A percentile compares a stretch with the other conserved stretches of the same genome.
phyloP scores from a whole-genome alignment of 441 rosid genomes.

The Arabidopsis hybrid region DNA sequence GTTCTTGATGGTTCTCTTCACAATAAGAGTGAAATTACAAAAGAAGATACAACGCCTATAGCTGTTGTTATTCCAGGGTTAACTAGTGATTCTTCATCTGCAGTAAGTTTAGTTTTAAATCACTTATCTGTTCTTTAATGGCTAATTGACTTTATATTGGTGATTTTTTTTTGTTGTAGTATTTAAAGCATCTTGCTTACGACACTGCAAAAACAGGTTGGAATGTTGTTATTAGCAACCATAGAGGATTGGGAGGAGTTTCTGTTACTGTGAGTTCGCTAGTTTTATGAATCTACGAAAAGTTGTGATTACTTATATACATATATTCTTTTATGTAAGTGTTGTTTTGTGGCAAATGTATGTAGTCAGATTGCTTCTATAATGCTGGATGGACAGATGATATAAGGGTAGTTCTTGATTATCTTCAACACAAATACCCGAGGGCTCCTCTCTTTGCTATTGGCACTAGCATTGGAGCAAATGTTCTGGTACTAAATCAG shows the following conservation, averaged over 20 bases:
- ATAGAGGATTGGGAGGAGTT: constrained; percentile 86
- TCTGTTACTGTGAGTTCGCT: constrained; percentile 73
- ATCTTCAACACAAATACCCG: constrained; percentile 66
- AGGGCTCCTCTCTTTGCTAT: constrained; percentile 79
- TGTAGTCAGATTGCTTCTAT: constrained; percentile 92
- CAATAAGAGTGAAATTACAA: constrained; percentile 44
- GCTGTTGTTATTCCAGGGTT: constrained; percentile 81
- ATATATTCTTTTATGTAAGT: neutral
- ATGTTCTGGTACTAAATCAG: constrained; percentile 62
- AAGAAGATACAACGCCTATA: constrained; percentile 69
- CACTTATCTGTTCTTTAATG: too few relatives aligned
- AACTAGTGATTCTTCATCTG: constrained; percentile 81
- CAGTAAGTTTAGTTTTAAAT: constrained; percentile 53
- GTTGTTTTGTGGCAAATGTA: neutral
- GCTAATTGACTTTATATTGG: neutral
- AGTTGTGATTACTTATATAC: neutral
- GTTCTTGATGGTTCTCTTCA: constrained; percentile 47
- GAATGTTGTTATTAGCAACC: constrained; percentile 90
- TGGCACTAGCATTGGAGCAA: constrained; percentile 95
- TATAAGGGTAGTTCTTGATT: constrained; percentile 54
- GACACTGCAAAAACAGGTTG: constrained; percentile 65
- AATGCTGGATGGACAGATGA: constrained; percentile 96
- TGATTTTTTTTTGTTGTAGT: constrained; percentile 50
- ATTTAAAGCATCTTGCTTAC: constrained; percentile 74
- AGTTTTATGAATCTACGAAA: neutral